Conservation (phyloP, 768 basidiomycete species). For the Paxillus rubicundulus region DNA sequence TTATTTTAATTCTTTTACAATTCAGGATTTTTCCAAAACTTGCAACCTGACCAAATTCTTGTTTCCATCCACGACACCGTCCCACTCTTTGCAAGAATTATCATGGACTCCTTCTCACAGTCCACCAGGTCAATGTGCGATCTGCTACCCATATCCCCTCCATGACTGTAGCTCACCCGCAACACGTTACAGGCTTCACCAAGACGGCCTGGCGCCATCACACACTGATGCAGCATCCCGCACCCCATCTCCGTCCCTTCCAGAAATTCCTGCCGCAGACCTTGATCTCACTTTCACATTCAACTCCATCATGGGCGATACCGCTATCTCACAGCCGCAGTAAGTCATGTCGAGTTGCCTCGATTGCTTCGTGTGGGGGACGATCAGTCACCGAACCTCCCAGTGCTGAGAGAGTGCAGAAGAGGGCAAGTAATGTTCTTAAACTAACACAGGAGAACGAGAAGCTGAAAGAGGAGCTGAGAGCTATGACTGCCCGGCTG, state of each 20-base stretch:
- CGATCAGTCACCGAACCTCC: constrained; percentile 31
- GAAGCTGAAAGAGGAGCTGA: constrained; percentile 71
- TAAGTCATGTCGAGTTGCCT: constrained; percentile 40
- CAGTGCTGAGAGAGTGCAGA: constrained; percentile 45
- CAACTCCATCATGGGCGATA: constrained; percentile 40
- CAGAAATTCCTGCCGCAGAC: constrained; percentile 52
- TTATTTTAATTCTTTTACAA: no score
- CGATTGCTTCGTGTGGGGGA: constrained; percentile 18
- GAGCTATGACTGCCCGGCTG: constrained; percentile 69
- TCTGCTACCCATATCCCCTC: constrained; percentile 2
- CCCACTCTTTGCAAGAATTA: constrained; percentile 4
- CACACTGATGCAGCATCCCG: constrained; percentile 16
- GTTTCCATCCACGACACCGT: constrained; percentile 4
- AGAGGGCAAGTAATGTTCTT: constrained; percentile 74
- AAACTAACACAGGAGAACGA: constrained; percentile 79
- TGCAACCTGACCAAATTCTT: neutral
- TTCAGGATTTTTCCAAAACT: neutral
- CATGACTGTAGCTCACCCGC: constrained; percentile 19
- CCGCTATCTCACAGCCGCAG: constrained; percentile 33
- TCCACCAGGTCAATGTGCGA: constrained; percentile 22
- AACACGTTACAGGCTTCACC: constrained; percentile 17
- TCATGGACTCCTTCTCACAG: constrained; percentile 27
- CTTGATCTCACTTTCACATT: constrained; percentile 45
- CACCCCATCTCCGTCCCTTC: constrained; percentile 37
- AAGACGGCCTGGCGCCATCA: constrained; percentile 19